These are phyloP conservation scores for Phycomyces blakesleeanus DNA, from an alignment of 192 early-diverging fungal genomes.

Conservation along the genomic window DNA sequence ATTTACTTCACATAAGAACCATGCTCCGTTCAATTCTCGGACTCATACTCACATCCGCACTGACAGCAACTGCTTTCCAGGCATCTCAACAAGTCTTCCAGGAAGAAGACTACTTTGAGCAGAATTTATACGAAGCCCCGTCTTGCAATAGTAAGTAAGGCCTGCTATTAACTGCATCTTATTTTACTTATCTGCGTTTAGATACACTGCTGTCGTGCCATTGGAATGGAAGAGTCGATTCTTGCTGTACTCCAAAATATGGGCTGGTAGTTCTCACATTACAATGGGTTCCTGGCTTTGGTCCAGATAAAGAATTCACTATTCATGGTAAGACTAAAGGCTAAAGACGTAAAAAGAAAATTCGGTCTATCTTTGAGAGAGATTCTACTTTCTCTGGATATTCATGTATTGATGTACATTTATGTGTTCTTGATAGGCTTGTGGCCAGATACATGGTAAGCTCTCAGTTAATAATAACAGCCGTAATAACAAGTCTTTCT, in stretches of 20 bases:
- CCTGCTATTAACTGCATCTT: neutral
- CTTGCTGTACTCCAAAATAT: slow-evolving; percentile 33
- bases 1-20: too few relatives aligned
- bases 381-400: slow-evolving; percentile 4
- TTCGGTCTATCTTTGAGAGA: too few relatives aligned
- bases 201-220: slow-evolving; percentile 24
- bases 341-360: too few relatives aligned
- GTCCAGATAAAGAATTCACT: slow-evolving; percentile 38
- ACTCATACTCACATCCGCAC: too few relatives aligned
- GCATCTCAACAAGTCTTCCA: too few relatives aligned
- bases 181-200: neutral
- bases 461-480: slow-evolving; percentile 1
- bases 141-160: neutral
- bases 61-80: too few relatives aligned
- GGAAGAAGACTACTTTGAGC: neutral
- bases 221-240: slow-evolving; percentile 24
- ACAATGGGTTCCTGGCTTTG: slow-evolving; percentile 32
- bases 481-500: neutral
- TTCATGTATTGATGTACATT: neutral
- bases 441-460: slow-evolving; percentile 42
- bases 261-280: slow-evolving; percentile 30
- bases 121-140: neutral
- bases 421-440: slow-evolving; percentile 11
- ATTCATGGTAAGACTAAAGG: slow-evolving; percentile 37
- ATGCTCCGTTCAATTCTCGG: too few relatives aligned